Percentiles rank a stretch among this genome's conserved stretches.
phyloP scores from a whole-genome alignment of 768 basidiomycete species.

The Lentinula sp. region DNA sequence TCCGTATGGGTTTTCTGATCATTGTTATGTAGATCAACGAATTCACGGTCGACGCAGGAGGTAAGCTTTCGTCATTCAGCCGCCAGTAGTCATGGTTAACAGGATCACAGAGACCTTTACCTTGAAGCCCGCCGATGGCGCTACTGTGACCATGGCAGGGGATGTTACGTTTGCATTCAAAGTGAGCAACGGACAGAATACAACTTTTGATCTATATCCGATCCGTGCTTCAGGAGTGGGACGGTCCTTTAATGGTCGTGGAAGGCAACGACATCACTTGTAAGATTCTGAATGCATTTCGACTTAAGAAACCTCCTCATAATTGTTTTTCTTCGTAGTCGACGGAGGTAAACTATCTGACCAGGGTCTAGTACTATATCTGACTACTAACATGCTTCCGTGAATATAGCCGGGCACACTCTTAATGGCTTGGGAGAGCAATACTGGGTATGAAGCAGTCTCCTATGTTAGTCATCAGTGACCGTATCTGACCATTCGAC shows the following conservation, averaged over 20 bases:
- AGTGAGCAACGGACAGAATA: slow-evolving; percentile 22
- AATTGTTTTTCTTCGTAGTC: not conserved
- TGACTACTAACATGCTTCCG: not conserved
- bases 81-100: not conserved
- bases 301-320: not conserved
- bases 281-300: not conserved
- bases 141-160: slow-evolving; percentile 39
- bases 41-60: slow-evolving; percentile 37
- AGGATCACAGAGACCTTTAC: slow-evolving; percentile 24
- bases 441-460: slow-evolving; percentile 7
- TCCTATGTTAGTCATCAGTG: not conserved
- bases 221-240: slow-evolving; percentile 7
- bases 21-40: slow-evolving; percentile 23
- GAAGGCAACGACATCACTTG: slow-evolving; percentile 10
- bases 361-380: not conserved
- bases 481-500: not conserved
- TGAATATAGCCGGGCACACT: slow-evolving; percentile 9
- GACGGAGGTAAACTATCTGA: not conserved
- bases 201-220: slow-evolving; percentile 18
- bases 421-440: slow-evolving; percentile 8
- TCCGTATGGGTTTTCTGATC: not conserved
- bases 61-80: not conserved
- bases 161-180: slow-evolving; percentile 34
- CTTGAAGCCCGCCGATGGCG: slow-evolving; percentile 28
- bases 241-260: slow-evolving; percentile 21